Base-by-base conservation (phyloP, 345 rosid species). In the Salix exigua region DNA sequence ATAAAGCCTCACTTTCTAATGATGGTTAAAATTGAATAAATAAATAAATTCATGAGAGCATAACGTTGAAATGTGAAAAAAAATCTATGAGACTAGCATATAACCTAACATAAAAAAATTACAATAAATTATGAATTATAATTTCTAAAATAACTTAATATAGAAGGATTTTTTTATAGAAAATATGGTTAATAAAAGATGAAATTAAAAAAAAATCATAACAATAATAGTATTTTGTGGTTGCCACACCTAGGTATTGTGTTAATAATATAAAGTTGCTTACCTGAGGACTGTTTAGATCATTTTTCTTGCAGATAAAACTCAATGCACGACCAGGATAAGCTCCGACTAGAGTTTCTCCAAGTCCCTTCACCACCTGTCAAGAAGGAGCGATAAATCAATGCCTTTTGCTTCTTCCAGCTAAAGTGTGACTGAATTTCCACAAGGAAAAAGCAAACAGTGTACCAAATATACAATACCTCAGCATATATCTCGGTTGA, bases 261-360 rank as follows among this genome's bases (percentile, higher is more conserved):
- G 35, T 65, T 28, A 26, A 26, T 55, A 16, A 68, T 53, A 53
- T 25, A 42, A 28, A 71, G 46, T 63, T 44, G 35, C 37, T 75
- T 71, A 92, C 99, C 98, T 80, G 95, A 66, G 99, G 98, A 60
- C 90, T 83, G 75, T 86, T 79, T 74, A 96, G 83, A 78, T 90
- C 79, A 55, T 70, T 82, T 83, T 96, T 96, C 91, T 90, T 89
- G 94, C 88, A 83, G 82, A 93, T 66, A 87, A 96, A 96, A 84
- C 97, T 93, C 86, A 96, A 81, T 72, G 99, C 95, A 16, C 99
- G 98, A 25, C 99, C 99, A 3, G 99, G 99, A 83, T 96, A 96
- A 69, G 99, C 99, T 86, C 99, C 99, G 51, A 96, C 99, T 14
- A 96, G 86, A 75, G 98, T 96, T 83, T 96, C 98, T 81, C 99